A percentile compares a stretch with the other conserved stretches of the same genome.
Evolutionary conservation across 768 basidiomycete species (phyloP).

Genomic region (Mycena rosella): DNA sequence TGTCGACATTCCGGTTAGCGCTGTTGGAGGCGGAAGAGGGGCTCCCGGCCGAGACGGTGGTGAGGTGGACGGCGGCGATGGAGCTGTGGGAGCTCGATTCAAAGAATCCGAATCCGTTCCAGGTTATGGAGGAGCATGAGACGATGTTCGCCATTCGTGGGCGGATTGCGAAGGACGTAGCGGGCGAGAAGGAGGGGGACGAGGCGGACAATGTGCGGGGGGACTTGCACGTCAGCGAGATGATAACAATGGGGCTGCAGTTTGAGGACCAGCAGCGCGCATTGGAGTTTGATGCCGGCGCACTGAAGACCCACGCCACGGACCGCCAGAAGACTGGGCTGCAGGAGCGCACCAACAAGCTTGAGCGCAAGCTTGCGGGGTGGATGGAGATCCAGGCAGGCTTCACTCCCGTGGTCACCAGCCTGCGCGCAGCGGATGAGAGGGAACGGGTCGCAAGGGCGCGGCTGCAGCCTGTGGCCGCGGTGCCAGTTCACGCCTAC

Average conservation of each 20-base stretch:
- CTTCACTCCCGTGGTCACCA: too few species aligned
- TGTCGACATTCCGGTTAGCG: too few species aligned
- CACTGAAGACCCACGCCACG: background rate
- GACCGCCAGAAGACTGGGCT: too few species aligned
- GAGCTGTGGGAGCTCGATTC: constrained; percentile 7
- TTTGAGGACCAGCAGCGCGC: constrained; percentile 15
- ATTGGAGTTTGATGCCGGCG: background rate
- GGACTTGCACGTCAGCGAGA: background rate
- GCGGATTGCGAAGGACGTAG: background rate
- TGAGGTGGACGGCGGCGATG: background rate
- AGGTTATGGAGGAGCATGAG: background rate
- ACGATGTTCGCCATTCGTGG: background rate
- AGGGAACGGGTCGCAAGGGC: too few species aligned
- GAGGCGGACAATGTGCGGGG: background rate
- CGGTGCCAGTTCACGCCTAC: too few species aligned
- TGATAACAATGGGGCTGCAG: constrained; percentile 9
- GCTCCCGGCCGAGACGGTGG: background rate
- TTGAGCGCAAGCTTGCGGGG: too few species aligned
- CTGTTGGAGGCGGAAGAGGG: too few species aligned
- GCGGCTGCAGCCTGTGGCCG: too few species aligned
- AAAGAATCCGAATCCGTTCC: constrained; percentile 2
- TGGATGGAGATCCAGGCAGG: too few species aligned
- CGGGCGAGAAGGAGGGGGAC: background rate
- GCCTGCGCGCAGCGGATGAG: too few species aligned
- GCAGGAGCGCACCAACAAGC: too few species aligned